A percentile compares a stretch with the other conserved stretches of the same genome.
Evolutionary conservation across 495 filamentous ascomycete genomes (phyloP).

Genomic region (Xylaria sp.): DNA sequence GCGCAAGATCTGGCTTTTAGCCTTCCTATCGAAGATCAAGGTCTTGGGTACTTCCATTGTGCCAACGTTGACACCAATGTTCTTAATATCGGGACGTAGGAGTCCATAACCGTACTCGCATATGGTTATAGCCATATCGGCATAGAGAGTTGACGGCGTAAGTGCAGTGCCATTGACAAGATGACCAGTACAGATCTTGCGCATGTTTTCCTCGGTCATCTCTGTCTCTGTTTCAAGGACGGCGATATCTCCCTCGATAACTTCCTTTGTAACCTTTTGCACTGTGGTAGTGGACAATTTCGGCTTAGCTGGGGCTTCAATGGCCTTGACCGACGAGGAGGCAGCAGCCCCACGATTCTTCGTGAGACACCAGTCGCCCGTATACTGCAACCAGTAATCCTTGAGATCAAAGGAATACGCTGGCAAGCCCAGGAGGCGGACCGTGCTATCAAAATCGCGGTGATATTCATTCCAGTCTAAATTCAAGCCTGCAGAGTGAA

Average conservation of each 20-base stretch:
- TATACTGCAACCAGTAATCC: slow-evolving; percentile 84
- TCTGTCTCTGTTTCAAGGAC: slow-evolving; percentile 72
- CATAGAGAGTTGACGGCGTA: slow-evolving; percentile 69
- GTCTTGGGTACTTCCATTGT: slow-evolving; percentile 74
- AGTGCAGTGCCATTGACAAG: slow-evolving; percentile 68
- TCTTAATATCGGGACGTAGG: slow-evolving; percentile 58
- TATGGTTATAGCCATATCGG: slow-evolving; percentile 78
- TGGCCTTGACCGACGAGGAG: slow-evolving; percentile 47
- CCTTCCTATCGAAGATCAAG: slow-evolving; percentile 65
- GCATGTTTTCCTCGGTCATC: slow-evolving; percentile 64
- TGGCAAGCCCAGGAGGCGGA: slow-evolving; percentile 71
- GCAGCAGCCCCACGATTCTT: slow-evolving; percentile 71
- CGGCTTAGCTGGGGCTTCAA: slow-evolving; percentile 55
- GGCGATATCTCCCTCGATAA: slow-evolving; percentile 59
- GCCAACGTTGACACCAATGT: slow-evolving; percentile 65
- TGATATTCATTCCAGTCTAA: slow-evolving; percentile 83
- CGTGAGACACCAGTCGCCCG: slow-evolving; percentile 70
- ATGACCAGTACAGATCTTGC: slow-evolving; percentile 71
- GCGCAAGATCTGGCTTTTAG: slow-evolving; percentile 58
- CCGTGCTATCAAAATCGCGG: slow-evolving; percentile 67
- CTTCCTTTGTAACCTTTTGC: slow-evolving; percentile 62
- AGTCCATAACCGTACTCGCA: slow-evolving; percentile 71
- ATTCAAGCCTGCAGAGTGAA: slow-evolving; percentile 70
- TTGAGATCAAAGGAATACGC: slow-evolving; percentile 80
- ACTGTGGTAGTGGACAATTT: slow-evolving; percentile 58